Evolutionary conservation across 2,329 filamentous ascomycete genomes (phyloP), one percentile per base, ranked within the genome.

Genomic region (Plectosphaerella plurivora): DNA sequence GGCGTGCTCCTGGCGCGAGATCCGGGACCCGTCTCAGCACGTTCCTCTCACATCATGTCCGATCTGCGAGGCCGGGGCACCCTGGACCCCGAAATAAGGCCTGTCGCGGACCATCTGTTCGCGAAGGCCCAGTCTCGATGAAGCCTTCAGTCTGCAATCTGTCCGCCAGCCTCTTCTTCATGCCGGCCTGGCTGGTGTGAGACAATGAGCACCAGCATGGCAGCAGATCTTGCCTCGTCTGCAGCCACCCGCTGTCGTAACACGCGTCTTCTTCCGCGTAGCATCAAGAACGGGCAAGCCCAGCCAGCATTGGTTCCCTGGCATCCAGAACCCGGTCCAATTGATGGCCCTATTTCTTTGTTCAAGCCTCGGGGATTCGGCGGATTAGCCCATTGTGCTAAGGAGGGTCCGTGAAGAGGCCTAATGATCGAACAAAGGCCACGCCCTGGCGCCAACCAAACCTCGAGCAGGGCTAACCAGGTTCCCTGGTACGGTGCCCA

Each of bases 381-480:
- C 28, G 28, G 28, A 12, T 33, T 33, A 33, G 28, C 28, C 28
- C 28, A 33, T 33, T 33, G 28, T 33, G 7, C 7, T 33, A 12
- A 9, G 28, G 28, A 33, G 28, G 28, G 28, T 33, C 15, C 15
- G n/a, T 45, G 42, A 45, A 22, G 39, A 45, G 33, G 37, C 18
- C n/a, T n/a, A 37, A 33, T 33, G 24, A 50, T 18, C 6, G 49
- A 50, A 45, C 49, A 45, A 50, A 45, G 49, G 18, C 24, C 11
- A 16, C 12, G 24, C 33, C 11, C 28, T 33, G 41, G 49, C 25
- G 20, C 24, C 11, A 42, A 51, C 42, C 47, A 16, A 50, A 39
- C 44, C 54, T 54, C 39, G 47, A 57, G 52, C 44, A 41, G 37
- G 51, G 44, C 24, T 49, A 54, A 57, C n/a, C 46, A 45, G 50